Evolutionary conservation across 2,329 filamentous ascomycete species (phyloP).

Genomic region (Pseudocercospora vitis): DNA sequence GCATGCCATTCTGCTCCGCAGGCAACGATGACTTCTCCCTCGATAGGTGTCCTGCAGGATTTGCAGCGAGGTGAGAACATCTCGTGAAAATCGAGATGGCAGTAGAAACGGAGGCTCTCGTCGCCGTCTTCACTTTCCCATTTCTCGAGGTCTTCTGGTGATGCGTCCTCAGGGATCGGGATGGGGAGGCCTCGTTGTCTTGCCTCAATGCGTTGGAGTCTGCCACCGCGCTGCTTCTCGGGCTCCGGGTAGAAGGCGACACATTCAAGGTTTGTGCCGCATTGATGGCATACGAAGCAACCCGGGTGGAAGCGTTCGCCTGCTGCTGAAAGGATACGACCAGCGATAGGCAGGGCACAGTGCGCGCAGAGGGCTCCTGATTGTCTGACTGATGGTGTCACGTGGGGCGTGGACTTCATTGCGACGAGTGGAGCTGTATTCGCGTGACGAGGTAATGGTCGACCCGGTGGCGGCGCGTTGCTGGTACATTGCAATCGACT

Average conservation of each 20-base stretch:
- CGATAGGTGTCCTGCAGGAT: slow-evolving; percentile 93
- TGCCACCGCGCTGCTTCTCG: slow-evolving; percentile 65
- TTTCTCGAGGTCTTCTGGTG: slow-evolving; percentile 51
- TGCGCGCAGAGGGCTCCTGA: slow-evolving; percentile 77
- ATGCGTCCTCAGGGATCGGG: slow-evolving; percentile 58
- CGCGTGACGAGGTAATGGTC: slow-evolving; percentile 40
- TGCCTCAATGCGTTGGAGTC: slow-evolving; percentile 69
- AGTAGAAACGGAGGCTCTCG: slow-evolving; percentile 79
- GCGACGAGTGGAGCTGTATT: slow-evolving; percentile 35
- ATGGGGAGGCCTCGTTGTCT: slow-evolving; percentile 57
- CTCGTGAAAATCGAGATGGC: slow-evolving; percentile 98
- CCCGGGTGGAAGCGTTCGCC: slow-evolving; percentile 86
- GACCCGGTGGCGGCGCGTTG: slow-evolving; percentile 25
- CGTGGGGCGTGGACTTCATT: slow-evolving; percentile 43
- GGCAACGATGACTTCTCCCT: slow-evolving; percentile 90
- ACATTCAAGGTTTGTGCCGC: slow-evolving; percentile 83
- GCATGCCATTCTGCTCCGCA: slow-evolving; percentile 96
- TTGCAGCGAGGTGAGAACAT: slow-evolving; percentile 89
- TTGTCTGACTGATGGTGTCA: slow-evolving; percentile 48
- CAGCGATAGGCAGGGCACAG: slow-evolving; percentile 81
- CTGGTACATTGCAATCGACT: slow-evolving; percentile 52
- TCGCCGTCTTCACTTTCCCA: slow-evolving; percentile 60
- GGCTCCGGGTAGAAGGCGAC: slow-evolving; percentile 97
- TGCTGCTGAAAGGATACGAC: slow-evolving; percentile 81
- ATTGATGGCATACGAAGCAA: slow-evolving; percentile 88